Evolutionary conservation across 305 asterid genomes (phyloP).

Genomic region (Caryopteris hybrid): DNA sequence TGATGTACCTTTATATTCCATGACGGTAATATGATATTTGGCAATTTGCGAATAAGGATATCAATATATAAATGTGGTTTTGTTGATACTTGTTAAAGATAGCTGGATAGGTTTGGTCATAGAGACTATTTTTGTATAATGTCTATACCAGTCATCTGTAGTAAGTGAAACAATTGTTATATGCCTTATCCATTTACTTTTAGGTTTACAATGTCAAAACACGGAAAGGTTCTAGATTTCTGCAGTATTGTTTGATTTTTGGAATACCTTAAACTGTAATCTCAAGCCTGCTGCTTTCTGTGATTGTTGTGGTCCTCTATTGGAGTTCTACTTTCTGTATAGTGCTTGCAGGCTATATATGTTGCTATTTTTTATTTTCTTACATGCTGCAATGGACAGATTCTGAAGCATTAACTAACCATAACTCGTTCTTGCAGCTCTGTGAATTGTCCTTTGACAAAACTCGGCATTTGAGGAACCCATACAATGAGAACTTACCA

Average conservation of each 20-base stretch:
- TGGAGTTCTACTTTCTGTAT: background rate
- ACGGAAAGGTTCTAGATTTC: background rate
- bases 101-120: background rate
- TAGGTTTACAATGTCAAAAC: background rate
- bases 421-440: conserved; percentile 56
- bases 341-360: conserved; percentile 1
- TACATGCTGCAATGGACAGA: background rate
- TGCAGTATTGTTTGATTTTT: background rate
- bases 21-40: background rate
- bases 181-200: background rate
- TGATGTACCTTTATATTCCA: background rate
- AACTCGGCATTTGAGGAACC: conserved; percentile 79
- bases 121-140: background rate
- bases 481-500: conserved; percentile 86
- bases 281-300: background rate
- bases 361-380: background rate
- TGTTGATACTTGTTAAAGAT: background rate
- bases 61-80: background rate
- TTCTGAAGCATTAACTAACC: conserved; percentile 20
- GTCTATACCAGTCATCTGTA: background rate
- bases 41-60: background rate
- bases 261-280: background rate
- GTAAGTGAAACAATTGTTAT: background rate
- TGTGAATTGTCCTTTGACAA: conserved; percentile 94
- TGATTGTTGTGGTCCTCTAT: background rate